Evolutionary conservation across 2,329 filamentous ascomycete genomes (phyloP), one percentile per base, ranked within the genome.

Genomic region (Aspergillus amoenus): DNA sequence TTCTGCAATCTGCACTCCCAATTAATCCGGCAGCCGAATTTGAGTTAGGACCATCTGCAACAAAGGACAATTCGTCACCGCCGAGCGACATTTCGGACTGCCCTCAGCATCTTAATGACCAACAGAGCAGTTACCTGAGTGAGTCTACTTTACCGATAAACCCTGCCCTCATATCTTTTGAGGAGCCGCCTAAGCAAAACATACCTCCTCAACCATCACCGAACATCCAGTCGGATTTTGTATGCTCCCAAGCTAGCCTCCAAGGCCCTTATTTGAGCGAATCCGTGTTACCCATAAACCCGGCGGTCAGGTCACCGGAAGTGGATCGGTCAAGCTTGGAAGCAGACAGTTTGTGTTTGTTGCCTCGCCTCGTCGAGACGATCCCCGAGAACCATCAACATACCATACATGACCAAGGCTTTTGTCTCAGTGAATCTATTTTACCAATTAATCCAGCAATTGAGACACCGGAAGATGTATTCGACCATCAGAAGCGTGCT

Each of bases 1-100:
- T 73, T 15, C 54, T 70, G 8, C 62, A 66, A 40, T 73, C 71
- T 6, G 61, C 64, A 5, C 63, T 75, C 17, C 70, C 70, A 6
- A 70, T 73, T 22, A 73, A 74, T 18, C 70, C 70, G 15, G 66
- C 69, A 30, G 39, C 62, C 15, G 55, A 47, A 24, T 46, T 34
- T 51, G 12, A 54, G 55, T 12, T 52, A 56, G 40, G 61, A 9
- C 27, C 55, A 51, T 22, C 6, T 21, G 24, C 43, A 41, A n/a
- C 15, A 30, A 24, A 15, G 4, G 17, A 47, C 30, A 47, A 40
- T 45, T 4, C 24, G 15, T n/a, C 21, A 21, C 18, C 21, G 1
- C 11, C 42, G 21, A 45, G 9, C 5, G 30, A 45, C 27, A 15
- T 30, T 21, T 27, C 15, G 13, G 50, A 27, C 22, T 22, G 30